Evolutionary conservation across 768 basidiomycete species (phyloP).

Genomic region (Tephrocybe sp.): DNA sequence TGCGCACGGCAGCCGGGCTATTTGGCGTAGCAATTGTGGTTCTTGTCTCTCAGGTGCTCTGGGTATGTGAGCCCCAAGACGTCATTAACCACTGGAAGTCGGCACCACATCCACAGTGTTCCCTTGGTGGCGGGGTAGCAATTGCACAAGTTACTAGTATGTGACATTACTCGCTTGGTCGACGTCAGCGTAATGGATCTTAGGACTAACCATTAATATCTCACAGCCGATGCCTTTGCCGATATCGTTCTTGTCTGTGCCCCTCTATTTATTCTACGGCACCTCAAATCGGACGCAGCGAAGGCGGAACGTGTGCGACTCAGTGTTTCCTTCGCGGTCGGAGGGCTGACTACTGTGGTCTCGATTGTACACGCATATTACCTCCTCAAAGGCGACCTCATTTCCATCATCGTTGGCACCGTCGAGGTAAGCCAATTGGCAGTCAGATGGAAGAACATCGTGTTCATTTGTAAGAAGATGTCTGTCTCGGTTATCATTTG

Average conservation of each 20-base stretch:
- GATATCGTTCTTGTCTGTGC: constrained; percentile 3
- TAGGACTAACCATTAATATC: neutral
- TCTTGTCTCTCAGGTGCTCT: constrained; percentile 5
- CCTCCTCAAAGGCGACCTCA: neutral
- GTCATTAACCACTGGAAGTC: constrained; percentile 9
- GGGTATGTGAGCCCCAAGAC: constrained; percentile 9
- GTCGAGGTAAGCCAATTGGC: neutral
- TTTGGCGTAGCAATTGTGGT: neutral
- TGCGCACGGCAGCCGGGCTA: neutral
- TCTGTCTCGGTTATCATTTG: constrained; percentile 12
- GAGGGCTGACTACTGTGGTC: constrained; percentile 6
- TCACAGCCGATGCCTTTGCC: constrained; percentile 11
- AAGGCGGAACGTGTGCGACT: constrained; percentile 2
- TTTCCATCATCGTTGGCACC: constrained; percentile 1
- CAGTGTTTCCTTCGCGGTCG: constrained; percentile 6
- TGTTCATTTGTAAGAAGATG: neutral
- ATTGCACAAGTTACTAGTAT: constrained; percentile 6
- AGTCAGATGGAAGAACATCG: neutral
- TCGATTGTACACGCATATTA: constrained; percentile 10
- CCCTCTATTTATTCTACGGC: constrained; percentile 5
- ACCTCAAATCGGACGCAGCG: constrained; percentile 4
- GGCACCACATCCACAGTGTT: constrained; percentile 3
- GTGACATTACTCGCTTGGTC: no score
- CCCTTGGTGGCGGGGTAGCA: constrained; percentile 1
- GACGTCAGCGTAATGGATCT: no score